Conservation (phyloP, 805 yeast species). For the Cyberlindnera suaveolens region DNA sequence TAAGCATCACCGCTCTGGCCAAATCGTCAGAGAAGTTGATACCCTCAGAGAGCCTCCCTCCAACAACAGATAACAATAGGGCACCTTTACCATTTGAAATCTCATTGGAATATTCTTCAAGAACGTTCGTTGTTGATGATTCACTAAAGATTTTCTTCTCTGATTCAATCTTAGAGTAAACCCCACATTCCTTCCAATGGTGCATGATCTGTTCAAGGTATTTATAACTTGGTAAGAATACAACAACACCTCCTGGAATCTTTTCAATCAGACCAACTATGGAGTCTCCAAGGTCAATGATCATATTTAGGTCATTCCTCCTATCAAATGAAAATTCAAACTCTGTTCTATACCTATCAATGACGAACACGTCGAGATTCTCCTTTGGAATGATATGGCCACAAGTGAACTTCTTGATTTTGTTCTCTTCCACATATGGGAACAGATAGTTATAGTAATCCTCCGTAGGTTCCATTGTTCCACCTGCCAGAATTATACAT, state of each 20-base stretch:
- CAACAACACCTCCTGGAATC: constrained; percentile 73
- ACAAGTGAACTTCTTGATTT: constrained; percentile 58
- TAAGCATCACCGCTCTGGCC: constrained; percentile 82
- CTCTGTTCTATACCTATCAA: constrained; percentile 25
- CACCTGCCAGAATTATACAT: constrained; percentile 83
- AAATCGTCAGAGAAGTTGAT: constrained; percentile 82
- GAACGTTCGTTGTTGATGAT: constrained; percentile 40
- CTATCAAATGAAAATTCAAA: constrained; percentile 68
- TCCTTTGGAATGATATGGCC: constrained; percentile 76
- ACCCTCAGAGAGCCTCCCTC: constrained; percentile 91
- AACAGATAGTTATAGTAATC: constrained; percentile 65
- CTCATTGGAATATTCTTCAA: constrained; percentile 44
- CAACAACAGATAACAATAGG: constrained; percentile 75
- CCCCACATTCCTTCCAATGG: constrained; percentile 41
- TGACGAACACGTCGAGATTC: constrained; percentile 57
- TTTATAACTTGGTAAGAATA: constrained; percentile 80
- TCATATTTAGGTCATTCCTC: constrained; percentile 41
- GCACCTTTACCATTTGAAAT: constrained; percentile 48
- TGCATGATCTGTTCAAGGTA: constrained; percentile 49
- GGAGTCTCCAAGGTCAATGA: constrained; percentile 44
- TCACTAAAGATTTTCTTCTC: constrained; percentile 54
- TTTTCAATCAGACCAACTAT: constrained; percentile 35
- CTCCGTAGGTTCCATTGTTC: constrained; percentile 87
- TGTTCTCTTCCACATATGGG: constrained; percentile 41
- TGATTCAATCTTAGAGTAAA: constrained; percentile 29